These are phyloP conservation scores for Endoconidiophora laricicola DNA, from an alignment of 2,329 filamentous ascomycete genomes.

Conservation along the genomic window DNA sequence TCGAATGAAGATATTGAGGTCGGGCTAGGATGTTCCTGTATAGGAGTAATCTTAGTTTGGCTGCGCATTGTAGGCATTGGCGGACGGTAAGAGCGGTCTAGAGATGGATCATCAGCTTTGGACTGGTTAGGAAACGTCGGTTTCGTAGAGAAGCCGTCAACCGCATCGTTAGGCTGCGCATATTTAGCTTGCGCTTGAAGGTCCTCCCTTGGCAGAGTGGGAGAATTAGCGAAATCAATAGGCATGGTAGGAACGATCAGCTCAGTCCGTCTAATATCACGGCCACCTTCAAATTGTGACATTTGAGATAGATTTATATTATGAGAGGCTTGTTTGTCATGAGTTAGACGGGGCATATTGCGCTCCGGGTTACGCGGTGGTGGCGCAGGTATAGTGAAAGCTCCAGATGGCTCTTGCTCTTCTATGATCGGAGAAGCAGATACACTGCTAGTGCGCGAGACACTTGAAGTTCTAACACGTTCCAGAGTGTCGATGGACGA, in stretches of 20 bases:
- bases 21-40: constrained; percentile 12
- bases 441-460: constrained; percentile 20
- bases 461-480: constrained; percentile 24
- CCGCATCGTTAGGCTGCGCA: constrained; percentile 2
- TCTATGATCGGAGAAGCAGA: constrained; percentile 23
- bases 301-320: background rate
- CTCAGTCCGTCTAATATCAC: constrained; percentile 7
- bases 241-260: constrained; percentile 1
- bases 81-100: constrained; percentile 8
- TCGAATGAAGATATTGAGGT: constrained; percentile 3
- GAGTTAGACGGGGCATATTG: background rate
- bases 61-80: constrained; percentile 1
- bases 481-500: constrained; percentile 31
- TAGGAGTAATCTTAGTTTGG: constrained; percentile 11
- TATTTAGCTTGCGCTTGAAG: constrained; percentile 4
- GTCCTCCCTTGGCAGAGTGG: constrained; percentile 10
- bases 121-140: background rate
- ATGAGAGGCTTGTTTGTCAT: background rate
- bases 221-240: constrained; percentile 8
- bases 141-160: background rate
- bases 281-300: background rate
- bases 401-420: constrained; percentile 26
- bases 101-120: constrained; percentile 18
- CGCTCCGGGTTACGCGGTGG: constrained; percentile 7
- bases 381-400: constrained; percentile 9